phyloP scores from a whole-genome alignment of 2,329 filamentous ascomycete genomes.

The Magnaporthiopsis rhizophila region DNA sequence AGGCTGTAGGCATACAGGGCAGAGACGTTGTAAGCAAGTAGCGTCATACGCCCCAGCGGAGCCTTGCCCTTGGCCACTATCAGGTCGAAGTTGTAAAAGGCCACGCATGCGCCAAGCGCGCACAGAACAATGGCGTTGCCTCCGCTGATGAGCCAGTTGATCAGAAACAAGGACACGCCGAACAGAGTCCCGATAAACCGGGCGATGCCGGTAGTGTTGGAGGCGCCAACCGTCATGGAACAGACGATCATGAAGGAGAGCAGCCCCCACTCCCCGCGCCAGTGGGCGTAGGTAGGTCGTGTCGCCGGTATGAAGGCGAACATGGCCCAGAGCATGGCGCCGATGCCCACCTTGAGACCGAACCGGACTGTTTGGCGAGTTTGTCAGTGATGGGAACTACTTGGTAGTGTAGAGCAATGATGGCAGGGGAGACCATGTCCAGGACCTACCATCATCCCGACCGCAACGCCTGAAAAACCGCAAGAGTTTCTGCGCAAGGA shows the following conservation, averaged over 20 bases:
- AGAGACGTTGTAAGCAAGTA: conserved; percentile 93
- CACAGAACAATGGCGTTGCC: conserved; percentile 71
- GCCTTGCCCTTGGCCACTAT: conserved; percentile 79
- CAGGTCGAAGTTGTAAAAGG: conserved; percentile 80
- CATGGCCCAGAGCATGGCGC: conserved; percentile 80
- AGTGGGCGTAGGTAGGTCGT: conserved; percentile 72
- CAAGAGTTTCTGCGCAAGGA: conserved; percentile 37
- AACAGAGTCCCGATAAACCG: conserved; percentile 81
- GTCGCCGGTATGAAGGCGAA: conserved; percentile 78
- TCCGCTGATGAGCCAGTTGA: conserved; percentile 69
- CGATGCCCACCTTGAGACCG: conserved; percentile 86
- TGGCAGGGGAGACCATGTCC: not conserved
- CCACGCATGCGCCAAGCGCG: conserved; percentile 73
- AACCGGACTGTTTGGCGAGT: conserved; percentile 47
- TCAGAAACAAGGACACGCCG: conserved; percentile 66
- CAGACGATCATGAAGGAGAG: conserved; percentile 97
- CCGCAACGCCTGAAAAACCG: conserved; percentile 38
- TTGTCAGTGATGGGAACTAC: conserved; percentile 7
- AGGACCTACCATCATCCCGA: conserved; percentile 42
- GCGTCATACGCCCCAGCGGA: conserved; percentile 85
- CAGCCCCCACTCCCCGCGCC: conserved; percentile 94
- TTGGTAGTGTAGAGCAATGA: not conserved
- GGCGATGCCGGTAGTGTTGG: conserved; percentile 84
- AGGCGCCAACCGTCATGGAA: conserved; percentile 93
- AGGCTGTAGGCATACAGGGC: conserved; percentile 91